Conservation (phyloP, 805 yeast species). For the Cyberlindnera lachancei region DNA sequence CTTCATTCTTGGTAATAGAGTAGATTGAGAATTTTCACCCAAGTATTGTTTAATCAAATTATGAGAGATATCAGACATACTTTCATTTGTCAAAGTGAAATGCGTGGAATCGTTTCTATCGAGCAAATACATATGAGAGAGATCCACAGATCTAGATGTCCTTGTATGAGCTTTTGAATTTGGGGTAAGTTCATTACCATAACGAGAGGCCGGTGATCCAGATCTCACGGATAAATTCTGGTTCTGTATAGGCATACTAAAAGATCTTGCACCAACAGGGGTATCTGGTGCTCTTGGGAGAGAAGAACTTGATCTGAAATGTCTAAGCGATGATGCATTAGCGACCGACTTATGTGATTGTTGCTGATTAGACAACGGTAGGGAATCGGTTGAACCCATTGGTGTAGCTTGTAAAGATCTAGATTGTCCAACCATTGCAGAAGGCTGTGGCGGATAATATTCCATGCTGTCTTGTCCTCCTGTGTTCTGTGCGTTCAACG, state of each 20-base stretch:
- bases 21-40: conserved; percentile 37
- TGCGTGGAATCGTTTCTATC: conserved; percentile 27
- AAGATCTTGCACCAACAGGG: conserved; percentile 18
- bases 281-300: conserved; percentile 16
- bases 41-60: conserved; percentile 43
- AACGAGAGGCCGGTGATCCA: conserved; percentile 10
- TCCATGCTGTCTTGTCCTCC: no score
- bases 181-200: background rate
- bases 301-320: conserved; percentile 8
- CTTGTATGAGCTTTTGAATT: conserved; percentile 12
- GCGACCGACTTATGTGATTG: conserved; percentile 1
- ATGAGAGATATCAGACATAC: conserved; percentile 44
- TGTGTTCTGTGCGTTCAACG: no score
- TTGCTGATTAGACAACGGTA: conserved; percentile 1
- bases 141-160: conserved; percentile 30
- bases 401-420: no score
- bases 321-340: background rate
- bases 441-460: no score
- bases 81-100: conserved; percentile 31
- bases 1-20: conserved; percentile 66
- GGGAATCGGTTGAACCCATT: conserved; percentile 3
- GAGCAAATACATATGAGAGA: conserved; percentile 33
- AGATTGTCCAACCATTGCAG: no score
- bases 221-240: conserved; percentile 7
- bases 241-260: conserved; percentile 13